Percentiles rank a stretch among this genome's conserved stretches.
Conservation (phyloP, 2,329 filamentous ascomycete genomes). For the Corynespora cassiicola region DNA sequence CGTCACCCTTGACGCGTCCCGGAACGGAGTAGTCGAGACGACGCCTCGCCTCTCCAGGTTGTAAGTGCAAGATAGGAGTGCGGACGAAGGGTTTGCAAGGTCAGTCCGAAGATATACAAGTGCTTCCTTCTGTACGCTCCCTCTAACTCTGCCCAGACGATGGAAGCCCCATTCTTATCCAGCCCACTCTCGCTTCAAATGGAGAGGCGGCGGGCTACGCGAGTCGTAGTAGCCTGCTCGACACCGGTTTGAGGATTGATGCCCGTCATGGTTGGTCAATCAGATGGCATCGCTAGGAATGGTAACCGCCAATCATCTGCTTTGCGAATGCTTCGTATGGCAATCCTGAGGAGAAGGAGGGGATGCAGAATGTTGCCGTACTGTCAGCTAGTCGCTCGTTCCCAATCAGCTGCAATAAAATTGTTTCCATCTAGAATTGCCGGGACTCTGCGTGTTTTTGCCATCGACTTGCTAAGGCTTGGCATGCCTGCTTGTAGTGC, state of each 20-base stretch:
- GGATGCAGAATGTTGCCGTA: slow-evolving; percentile 29
- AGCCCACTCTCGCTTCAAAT: slow-evolving; percentile 43
- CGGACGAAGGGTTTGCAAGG: slow-evolving; percentile 43
- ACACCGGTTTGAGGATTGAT: slow-evolving; percentile 18
- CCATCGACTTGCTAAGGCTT: too few relatives aligned
- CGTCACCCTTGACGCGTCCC: slow-evolving; percentile 41
- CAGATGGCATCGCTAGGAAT: slow-evolving; percentile 22
- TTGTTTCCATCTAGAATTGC: slow-evolving; percentile 10
- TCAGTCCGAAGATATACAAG: slow-evolving; percentile 22
- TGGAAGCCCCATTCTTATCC: slow-evolving; percentile 44
- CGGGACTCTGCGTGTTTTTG: background rate
- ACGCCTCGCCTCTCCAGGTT: slow-evolving; percentile 49
- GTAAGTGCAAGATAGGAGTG: slow-evolving; percentile 42
- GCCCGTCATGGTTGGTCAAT: slow-evolving; percentile 11
- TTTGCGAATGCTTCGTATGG: slow-evolving; percentile 31
- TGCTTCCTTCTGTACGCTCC: background rate
- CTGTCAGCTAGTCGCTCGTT: slow-evolving; percentile 37
- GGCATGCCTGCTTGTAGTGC: too few relatives aligned
- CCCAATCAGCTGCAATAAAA: slow-evolving; percentile 32
- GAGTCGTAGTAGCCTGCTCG: slow-evolving; percentile 3
- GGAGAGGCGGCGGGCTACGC: slow-evolving; percentile 38
- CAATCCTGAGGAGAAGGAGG: slow-evolving; percentile 26
- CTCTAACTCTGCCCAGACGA: slow-evolving; percentile 29
- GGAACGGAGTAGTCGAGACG: slow-evolving; percentile 35
- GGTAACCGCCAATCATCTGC: slow-evolving; percentile 32